Evolutionary conservation across 75 land plant species (phyloP).

Genomic region (Pinus taeda): DNA sequence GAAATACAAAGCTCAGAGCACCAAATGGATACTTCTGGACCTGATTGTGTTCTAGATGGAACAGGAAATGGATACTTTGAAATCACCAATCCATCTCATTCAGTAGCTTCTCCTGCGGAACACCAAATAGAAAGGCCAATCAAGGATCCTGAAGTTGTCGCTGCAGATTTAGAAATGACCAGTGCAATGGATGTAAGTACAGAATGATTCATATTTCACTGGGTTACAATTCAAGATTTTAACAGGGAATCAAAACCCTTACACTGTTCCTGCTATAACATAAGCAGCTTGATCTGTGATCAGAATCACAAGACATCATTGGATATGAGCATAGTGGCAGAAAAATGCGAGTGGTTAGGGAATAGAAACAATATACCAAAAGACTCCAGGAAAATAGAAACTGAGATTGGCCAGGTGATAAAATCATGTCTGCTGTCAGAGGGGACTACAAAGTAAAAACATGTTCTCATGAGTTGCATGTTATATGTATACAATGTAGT

Average conservation of each 20-base stretch:
- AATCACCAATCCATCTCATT: background rate
- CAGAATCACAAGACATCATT: background rate
- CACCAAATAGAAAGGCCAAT: slow-evolving; percentile 1
- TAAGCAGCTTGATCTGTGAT: background rate
- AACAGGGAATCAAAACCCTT: background rate
- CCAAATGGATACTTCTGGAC: background rate
- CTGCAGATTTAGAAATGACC: background rate
- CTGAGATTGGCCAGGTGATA: background rate
- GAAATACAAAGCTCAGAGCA: background rate
- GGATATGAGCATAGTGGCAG: background rate
- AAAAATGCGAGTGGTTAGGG: background rate
- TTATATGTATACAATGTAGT: background rate
- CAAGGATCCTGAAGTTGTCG: background rate
- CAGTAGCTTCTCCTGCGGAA: background rate
- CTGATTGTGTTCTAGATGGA: background rate
- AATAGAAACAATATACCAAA: background rate
- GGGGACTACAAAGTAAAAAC: background rate
- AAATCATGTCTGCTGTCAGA: background rate
- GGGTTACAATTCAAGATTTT: background rate
- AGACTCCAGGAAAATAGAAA: background rate
- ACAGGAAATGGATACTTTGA: background rate
- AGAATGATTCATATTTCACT: background rate
- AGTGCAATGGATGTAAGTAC: background rate
- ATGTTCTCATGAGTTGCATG: background rate
- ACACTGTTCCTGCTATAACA: background rate